Percentiles rank a stretch among this genome's conserved stretches.
These are phyloP conservation scores for Tolypocladium endophyticum DNA, from an alignment of 2,329 filamentous ascomycete species.

Conservation along the genomic window DNA sequence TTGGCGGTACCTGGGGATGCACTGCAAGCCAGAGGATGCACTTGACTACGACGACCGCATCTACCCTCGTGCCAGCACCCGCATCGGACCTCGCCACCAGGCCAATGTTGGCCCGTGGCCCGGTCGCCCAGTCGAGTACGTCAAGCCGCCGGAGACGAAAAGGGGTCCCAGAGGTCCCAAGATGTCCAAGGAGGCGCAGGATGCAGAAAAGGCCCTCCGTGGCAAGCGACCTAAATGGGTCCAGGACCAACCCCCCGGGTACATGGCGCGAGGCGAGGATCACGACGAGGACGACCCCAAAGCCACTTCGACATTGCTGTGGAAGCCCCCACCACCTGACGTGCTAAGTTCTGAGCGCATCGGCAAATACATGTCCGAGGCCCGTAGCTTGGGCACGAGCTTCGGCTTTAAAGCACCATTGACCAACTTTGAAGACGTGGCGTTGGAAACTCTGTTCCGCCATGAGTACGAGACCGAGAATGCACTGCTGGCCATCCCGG, in stretches of 20 bases:
- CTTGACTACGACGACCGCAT: conserved; percentile 96
- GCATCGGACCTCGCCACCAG: conserved; percentile 84
- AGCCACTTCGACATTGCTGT: conserved; percentile 66
- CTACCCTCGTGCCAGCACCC: conserved; percentile 88
- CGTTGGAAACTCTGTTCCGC: conserved; percentile 61
- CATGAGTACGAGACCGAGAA: conserved; percentile 61
- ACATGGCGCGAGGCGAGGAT: conserved; percentile 76
- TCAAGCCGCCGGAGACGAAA: conserved; percentile 79
- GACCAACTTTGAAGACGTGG: conserved; percentile 82
- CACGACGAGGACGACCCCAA: conserved; percentile 57
- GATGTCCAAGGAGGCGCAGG: conserved; percentile 68
- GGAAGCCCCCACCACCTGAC: conserved; percentile 59
- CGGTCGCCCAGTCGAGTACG: conserved; percentile 77
- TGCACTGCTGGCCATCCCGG: conserved; percentile 60
- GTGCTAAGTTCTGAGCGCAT: conserved; percentile 46
- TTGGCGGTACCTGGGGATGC: conserved; percentile 89
- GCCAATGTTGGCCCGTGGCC: conserved; percentile 78
- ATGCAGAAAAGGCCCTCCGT: conserved; percentile 69
- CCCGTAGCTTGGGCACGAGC: conserved; percentile 51
- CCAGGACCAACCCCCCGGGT: conserved; percentile 81
- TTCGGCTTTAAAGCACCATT: conserved; percentile 65
- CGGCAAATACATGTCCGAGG: conserved; percentile 65
- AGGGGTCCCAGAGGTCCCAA: conserved; percentile 74
- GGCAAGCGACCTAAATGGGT: conserved; percentile 88
- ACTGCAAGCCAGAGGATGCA: conserved; percentile 90